Evolutionary conservation across 139 green algal species (phyloP).

Genomic region (Asterochloris sp.): DNA sequence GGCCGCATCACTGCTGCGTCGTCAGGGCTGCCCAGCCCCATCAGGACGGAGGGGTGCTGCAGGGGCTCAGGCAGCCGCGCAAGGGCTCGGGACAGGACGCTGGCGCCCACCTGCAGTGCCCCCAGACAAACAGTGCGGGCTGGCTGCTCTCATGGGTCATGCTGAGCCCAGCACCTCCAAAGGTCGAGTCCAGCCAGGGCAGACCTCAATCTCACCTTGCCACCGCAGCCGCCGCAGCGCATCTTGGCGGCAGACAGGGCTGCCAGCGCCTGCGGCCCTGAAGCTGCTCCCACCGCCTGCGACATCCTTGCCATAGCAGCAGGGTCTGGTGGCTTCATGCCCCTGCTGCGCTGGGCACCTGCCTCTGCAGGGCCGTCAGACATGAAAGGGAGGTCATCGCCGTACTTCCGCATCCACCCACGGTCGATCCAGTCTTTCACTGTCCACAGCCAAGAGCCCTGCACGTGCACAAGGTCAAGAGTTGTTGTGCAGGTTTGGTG

Average conservation of each 20-base stretch:
- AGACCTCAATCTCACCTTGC: conserved; percentile 60
- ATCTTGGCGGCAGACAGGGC: conserved; percentile 59
- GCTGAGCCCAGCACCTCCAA: neutral
- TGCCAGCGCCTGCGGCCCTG: conserved; percentile 41
- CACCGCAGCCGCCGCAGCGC: conserved; percentile 88
- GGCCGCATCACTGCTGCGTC: conserved; percentile 66
- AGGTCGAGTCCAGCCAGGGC: neutral
- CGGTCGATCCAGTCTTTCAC: conserved; percentile 92
- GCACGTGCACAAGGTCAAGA: neutral
- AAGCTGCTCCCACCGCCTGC: conserved; percentile 25
- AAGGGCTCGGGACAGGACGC: conserved; percentile 50
- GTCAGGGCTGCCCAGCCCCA: conserved; percentile 52
- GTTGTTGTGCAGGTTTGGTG: neutral
- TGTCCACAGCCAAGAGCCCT: conserved; percentile 77
- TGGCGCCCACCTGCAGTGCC: conserved; percentile 53
- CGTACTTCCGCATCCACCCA: conserved; percentile 83
- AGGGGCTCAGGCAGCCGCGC: conserved; percentile 33
- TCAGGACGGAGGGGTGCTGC: conserved; percentile 25
- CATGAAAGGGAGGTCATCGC: conserved; percentile 41
- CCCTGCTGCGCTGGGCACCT: neutral
- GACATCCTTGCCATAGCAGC: conserved; percentile 5
- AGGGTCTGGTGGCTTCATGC: conserved; percentile 4
- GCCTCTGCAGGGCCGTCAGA: neutral
- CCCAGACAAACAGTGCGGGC: neutral
- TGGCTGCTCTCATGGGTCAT: neutral